Evolutionary conservation across 106 monocot genomes (phyloP).

Genomic region (Agapanthus africanus): DNA sequence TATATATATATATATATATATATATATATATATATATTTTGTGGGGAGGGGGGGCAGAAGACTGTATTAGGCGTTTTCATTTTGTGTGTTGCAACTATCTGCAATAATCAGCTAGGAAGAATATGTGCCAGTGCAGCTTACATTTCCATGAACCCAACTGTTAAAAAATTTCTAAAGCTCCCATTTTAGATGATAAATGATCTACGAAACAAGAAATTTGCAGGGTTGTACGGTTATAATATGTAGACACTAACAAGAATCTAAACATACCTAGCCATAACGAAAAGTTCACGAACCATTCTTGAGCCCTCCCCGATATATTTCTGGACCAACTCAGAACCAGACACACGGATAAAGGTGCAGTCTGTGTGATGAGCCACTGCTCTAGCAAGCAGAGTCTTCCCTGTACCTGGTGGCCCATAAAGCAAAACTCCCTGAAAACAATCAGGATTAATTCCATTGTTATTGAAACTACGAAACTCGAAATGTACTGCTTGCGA

Average conservation of each 20-base stretch:
- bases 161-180: background rate
- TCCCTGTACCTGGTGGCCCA: slow-evolving; percentile 96
- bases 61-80: no score
- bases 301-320: slow-evolving; percentile 98
- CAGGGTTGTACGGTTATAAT: no score
- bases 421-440: slow-evolving; percentile 87
- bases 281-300: slow-evolving; percentile 98
- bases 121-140: background rate
- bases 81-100: no score
- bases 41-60: background rate
- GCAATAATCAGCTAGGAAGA: background rate
- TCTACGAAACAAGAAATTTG: background rate
- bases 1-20: background rate
- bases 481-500: background rate
- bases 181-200: background rate
- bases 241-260: background rate
- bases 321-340: slow-evolving; percentile 96
- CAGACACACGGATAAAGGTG: slow-evolving; percentile 96
- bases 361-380: slow-evolving; percentile 99
- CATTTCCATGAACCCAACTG: background rate
- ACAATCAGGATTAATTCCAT: background rate
- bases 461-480: background rate
- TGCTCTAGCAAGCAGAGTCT: slow-evolving; percentile 87
- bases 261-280: slow-evolving; percentile 90
- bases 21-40: background rate